These are phyloP conservation scores for Cladorrhinum sp. DNA, from an alignment of 2,329 filamentous ascomycete genomes.

Conservation along the genomic window DNA sequence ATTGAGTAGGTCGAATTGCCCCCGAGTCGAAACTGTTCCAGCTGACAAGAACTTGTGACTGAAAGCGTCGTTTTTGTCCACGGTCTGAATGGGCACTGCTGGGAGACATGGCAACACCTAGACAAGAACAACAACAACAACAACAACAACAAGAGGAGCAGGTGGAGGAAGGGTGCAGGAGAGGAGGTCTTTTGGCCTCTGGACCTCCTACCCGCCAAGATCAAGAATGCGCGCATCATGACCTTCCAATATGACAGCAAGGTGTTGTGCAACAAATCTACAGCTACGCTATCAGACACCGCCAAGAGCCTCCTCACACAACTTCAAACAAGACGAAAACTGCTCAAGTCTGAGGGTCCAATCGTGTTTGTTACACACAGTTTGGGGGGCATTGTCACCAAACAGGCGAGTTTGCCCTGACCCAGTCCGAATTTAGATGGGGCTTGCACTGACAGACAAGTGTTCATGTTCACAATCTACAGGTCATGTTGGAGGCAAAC, in stretches of 20 bases:
- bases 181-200: not conserved
- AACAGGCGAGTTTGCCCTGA: not conserved
- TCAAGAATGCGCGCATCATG: conserved; percentile 10
- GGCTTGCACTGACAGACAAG: not conserved
- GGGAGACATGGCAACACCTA: conserved; percentile 1
- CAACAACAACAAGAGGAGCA: too few relatives aligned
- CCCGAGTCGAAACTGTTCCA: not conserved
- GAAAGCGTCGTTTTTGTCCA: conserved; percentile 11
- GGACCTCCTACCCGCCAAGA: conserved; percentile 9
- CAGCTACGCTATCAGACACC: not conserved
- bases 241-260: conserved; percentile 12
- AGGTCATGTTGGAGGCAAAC: conserved; percentile 9
- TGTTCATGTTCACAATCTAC: not conserved
- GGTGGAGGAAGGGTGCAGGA: not conserved
- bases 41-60: not conserved
- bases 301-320: not conserved
- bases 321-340: not conserved
- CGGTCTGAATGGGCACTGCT: conserved; percentile 10
- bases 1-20: not conserved
- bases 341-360: not conserved
- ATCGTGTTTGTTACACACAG: conserved; percentile 14
- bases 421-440: not conserved
- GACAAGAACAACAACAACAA: not conserved
- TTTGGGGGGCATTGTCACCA: conserved; percentile 12
- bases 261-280: not conserved